Evolutionary conservation across 208 protist genomes (phyloP).

Genomic region (Porcisia hertigi): DNA sequence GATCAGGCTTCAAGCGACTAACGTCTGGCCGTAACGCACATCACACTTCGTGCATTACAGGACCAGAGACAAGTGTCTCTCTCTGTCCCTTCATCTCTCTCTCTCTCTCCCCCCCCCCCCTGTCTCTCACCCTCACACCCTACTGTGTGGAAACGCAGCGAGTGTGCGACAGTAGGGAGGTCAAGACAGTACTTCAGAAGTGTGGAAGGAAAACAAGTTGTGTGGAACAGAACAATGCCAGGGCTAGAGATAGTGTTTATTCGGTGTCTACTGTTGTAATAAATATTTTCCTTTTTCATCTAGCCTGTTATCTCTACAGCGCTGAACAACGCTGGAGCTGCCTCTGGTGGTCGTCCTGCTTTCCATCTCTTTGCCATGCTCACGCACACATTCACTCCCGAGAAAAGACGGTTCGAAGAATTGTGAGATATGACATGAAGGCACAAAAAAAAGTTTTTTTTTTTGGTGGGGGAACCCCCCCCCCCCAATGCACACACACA

Average conservation of each 20-base stretch:
- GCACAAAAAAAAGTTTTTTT: not conserved
- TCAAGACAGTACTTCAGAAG: not conserved
- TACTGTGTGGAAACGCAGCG: not conserved
- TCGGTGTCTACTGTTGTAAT: not conserved
- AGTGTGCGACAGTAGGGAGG: not conserved
- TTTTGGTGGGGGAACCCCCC: too few relatives aligned
- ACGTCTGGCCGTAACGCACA: not conserved
- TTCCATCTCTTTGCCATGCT: not conserved
- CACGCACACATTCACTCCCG: not conserved
- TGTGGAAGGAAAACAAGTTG: not conserved
- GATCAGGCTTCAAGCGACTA: constrained; percentile 9
- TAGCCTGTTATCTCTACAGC: not conserved
- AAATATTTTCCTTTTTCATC: not conserved
- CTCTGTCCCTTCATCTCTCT: too few relatives aligned
- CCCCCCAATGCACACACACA: not conserved
- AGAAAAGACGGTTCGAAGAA: not conserved
- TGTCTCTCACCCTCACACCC: too few relatives aligned
- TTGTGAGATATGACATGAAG: not conserved
- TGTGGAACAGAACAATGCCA: not conserved
- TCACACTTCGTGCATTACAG: too few relatives aligned
- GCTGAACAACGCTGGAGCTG: not conserved
- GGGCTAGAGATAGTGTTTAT: not conserved
- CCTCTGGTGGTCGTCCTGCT: not conserved
- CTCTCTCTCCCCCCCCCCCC: too few relatives aligned
- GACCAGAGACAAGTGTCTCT: too few relatives aligned